These are phyloP conservation scores for Plasmodium berghei DNA, from an alignment of 169 alveolate species.

Conservation along the genomic window DNA sequence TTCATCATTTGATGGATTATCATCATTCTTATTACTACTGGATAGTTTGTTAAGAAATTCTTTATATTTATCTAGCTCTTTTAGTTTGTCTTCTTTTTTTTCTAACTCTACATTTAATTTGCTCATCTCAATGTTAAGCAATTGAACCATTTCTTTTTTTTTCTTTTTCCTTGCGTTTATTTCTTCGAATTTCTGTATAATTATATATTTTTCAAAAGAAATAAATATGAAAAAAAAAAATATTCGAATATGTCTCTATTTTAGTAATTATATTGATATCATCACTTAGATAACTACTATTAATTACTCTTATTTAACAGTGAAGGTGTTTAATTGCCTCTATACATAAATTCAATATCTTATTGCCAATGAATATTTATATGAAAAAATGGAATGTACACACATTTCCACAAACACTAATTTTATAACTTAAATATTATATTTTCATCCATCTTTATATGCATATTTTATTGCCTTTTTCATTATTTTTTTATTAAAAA, in stretches of 20 bases:
- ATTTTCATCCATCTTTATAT: too few species aligned
- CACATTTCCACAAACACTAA: too few species aligned
- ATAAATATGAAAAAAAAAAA: neutral
- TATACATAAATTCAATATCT: too few species aligned
- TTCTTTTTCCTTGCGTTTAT: conserved; percentile 42
- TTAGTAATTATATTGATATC: too few species aligned
- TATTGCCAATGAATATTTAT: too few species aligned
- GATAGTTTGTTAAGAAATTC: conserved; percentile 49
- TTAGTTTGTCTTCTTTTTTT: conserved; percentile 72
- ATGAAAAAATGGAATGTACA: too few species aligned
- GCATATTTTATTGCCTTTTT: too few species aligned
- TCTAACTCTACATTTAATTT: conserved; percentile 62
- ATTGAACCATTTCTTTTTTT: conserved; percentile 55
- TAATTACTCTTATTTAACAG: neutral
- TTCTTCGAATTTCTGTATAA: conserved; percentile 47
- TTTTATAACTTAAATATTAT: too few species aligned
- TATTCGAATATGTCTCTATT: neutral
- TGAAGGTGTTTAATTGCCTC: too few species aligned
- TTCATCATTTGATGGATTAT: neutral
- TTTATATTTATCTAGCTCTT: conserved; percentile 66
- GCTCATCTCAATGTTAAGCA: conserved; percentile 65
- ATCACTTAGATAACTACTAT: too few species aligned
- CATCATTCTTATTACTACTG: conserved; percentile 37
- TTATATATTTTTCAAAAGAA: neutral
- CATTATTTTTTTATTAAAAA: too few species aligned